Evolutionary conservation across 257 asterid species (phyloP), one percentile per base, ranked within the genome.

Genomic region (Lithospermum erythrorhizon): DNA sequence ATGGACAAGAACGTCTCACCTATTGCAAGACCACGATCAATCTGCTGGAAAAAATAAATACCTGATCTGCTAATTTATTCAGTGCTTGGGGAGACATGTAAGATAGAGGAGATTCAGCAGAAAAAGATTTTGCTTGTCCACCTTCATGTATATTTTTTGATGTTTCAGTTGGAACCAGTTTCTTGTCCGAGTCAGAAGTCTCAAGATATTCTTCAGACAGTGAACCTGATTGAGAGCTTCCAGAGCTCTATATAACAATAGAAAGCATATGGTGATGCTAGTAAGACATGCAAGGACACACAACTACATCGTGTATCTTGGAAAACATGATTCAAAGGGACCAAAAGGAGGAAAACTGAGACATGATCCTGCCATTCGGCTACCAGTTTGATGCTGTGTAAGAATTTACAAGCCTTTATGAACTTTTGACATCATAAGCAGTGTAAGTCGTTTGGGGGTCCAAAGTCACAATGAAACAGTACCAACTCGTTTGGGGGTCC

Each of bases 11-110:
- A 68, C 48, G 63, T 23, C 58, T 52, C 53, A 60, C 58, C 37
- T 57, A 59, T 54, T 6, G 21, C 67, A 37, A 30, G 45, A 76
- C 64, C 58, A 25, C 41, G 56, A 57, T 48, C 49, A 37, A 41
- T 13, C 17, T 41, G 5, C 5, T 11, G 30, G 23, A 57, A 72
- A 68, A 7, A 70, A 56, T 62, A 37, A 60, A 57, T 75, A 84
- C 99, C 97, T 89, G 97, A 41, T 70, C 70, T 18, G 82, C 74
- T 59, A 85, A 66, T 74, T 66, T 83, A 66, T 64, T 66, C 27
- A 24, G 27, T 24, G 27, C 27, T 4, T 4, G 27, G 27, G 27
- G 27, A 24, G 27, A 24, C 2, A 4, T 27, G 4, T n/a, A n/a
- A n/a, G 32, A 27, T 27, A 5, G 4, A 2, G 6, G 6, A 5